Percentiles rank a stretch among this genome's conserved stretches.
phyloP scores from a whole-genome alignment of 495 filamentous ascomycete species.

The Bathelium albidoporum region DNA sequence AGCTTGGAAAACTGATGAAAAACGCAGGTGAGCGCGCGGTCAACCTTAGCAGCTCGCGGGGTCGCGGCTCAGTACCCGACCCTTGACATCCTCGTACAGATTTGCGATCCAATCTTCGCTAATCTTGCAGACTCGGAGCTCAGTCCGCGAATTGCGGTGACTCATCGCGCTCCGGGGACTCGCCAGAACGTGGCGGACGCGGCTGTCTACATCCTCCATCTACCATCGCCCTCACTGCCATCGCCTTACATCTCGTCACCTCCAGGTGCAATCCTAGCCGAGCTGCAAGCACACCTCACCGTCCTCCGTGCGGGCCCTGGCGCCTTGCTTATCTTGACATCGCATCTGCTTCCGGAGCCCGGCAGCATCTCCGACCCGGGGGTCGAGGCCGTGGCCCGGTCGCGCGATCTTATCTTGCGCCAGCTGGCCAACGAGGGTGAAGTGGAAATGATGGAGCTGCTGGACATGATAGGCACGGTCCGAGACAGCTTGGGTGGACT shows the following conservation, averaged over 20 bases:
- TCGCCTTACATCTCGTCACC: neutral
- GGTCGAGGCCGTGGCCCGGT: conserved; percentile 19
- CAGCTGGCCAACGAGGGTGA: conserved; percentile 29
- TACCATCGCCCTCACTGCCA: conserved; percentile 18
- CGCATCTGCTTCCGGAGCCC: conserved; percentile 21
- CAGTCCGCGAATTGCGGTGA: neutral
- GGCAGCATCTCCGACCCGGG: conserved; percentile 16
- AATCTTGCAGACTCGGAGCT: conserved; percentile 20
- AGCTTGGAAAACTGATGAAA: neutral
- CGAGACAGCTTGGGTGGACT: conserved; percentile 25
- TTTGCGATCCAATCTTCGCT: conserved; percentile 10
- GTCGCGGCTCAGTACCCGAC: conserved; percentile 25
- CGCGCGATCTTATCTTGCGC: conserved; percentile 23
- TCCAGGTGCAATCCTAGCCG: conserved; percentile 11
- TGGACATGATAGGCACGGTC: conserved; percentile 22
- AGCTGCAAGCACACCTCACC: conserved; percentile 19
- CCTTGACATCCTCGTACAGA: conserved; percentile 29
- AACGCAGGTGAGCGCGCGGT: conserved; percentile 21
- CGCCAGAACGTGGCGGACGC: conserved; percentile 25
- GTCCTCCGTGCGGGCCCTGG: conserved; percentile 18
- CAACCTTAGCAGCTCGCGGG: conserved; percentile 15
- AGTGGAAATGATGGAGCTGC: conserved; percentile 20
- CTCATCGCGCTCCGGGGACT: neutral
- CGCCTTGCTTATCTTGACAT: conserved; percentile 18
- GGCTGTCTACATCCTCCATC: conserved; percentile 28